Conservation (phyloP, 768 basidiomycete genomes). For the Termitomyces sp. region DNA sequence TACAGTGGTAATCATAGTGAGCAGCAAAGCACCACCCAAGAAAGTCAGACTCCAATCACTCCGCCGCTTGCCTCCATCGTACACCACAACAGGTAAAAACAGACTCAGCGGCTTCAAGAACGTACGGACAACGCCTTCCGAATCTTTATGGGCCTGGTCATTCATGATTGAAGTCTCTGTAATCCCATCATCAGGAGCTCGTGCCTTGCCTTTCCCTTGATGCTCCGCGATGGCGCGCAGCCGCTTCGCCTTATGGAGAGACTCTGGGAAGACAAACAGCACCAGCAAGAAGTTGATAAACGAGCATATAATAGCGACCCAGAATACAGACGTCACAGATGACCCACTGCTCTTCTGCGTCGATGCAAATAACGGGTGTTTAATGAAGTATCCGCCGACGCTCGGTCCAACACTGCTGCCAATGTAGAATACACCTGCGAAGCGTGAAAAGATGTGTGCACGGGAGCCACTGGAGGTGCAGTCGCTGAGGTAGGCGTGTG, state of each 20-base stretch:
- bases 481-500: constrained; percentile 80
- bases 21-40: constrained; percentile 58
- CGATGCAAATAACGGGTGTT: constrained; percentile 26
- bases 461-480: constrained; percentile 83
- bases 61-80: constrained; percentile 35
- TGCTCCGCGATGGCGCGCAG: constrained; percentile 25
- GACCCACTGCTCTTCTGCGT: constrained; percentile 10
- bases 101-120: constrained; percentile 58
- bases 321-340: constrained; percentile 44
- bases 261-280: constrained; percentile 68
- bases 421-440: constrained; percentile 71
- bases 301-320: constrained; percentile 38
- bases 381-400: constrained; percentile 56
- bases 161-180: constrained; percentile 13
- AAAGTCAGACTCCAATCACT: constrained; percentile 82
- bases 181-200: constrained; percentile 13
- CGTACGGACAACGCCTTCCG: constrained; percentile 26
- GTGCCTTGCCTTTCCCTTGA: constrained; percentile 20
- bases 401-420: constrained; percentile 77
- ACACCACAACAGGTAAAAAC: constrained; percentile 58
- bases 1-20: constrained; percentile 62
- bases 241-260: constrained; percentile 40
- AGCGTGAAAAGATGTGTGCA: constrained; percentile 65
- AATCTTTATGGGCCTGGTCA: background rate
- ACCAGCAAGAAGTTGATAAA: constrained; percentile 56